Evolutionary conservation across 2,329 filamentous ascomycete genomes (phyloP).

Genomic region (Aureobasidium vineae): DNA sequence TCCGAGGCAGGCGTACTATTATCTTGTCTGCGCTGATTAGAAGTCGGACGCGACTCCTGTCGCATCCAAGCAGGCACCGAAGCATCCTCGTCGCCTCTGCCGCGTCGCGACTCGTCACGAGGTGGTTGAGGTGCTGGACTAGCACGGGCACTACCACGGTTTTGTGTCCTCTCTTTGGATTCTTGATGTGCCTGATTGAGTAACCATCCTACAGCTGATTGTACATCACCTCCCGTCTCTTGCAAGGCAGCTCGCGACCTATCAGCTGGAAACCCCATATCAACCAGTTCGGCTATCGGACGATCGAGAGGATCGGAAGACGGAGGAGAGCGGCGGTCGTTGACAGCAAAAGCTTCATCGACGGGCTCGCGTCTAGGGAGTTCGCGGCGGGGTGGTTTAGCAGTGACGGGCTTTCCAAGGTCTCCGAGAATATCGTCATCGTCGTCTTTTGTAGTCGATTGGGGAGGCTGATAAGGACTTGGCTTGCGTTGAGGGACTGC

Average conservation of each 20-base stretch:
- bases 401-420: conserved; percentile 58
- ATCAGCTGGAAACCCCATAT: conserved; percentile 89
- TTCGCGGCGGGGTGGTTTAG: conserved; percentile 36
- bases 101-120: conserved; percentile 15
- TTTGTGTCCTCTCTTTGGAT: conserved; percentile 65
- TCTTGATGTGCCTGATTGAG: conserved; percentile 88
- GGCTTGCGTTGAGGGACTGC: conserved; percentile 30
- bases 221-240: conserved; percentile 78
- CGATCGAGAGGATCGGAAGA: conserved; percentile 61
- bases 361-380: conserved; percentile 28
- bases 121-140: conserved; percentile 19
- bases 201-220: conserved; percentile 84
- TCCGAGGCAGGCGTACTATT: conserved; percentile 59
- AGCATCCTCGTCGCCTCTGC: conserved; percentile 31
- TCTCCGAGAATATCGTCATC: conserved; percentile 66
- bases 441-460: conserved; percentile 36
- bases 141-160: conserved; percentile 25
- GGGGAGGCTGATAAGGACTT: conserved; percentile 29
- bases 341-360: conserved; percentile 29
- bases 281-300: conserved; percentile 82
- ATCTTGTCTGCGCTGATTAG: conserved; percentile 51
- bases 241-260: conserved; percentile 77
- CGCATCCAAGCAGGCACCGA: conserved; percentile 63
- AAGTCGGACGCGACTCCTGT: conserved; percentile 52
- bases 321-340: conserved; percentile 14